Evolutionary conservation across 1,284 basidiomycete species (phyloP), one percentile per base, ranked within the genome.

Genomic region (Trametes sp.): DNA sequence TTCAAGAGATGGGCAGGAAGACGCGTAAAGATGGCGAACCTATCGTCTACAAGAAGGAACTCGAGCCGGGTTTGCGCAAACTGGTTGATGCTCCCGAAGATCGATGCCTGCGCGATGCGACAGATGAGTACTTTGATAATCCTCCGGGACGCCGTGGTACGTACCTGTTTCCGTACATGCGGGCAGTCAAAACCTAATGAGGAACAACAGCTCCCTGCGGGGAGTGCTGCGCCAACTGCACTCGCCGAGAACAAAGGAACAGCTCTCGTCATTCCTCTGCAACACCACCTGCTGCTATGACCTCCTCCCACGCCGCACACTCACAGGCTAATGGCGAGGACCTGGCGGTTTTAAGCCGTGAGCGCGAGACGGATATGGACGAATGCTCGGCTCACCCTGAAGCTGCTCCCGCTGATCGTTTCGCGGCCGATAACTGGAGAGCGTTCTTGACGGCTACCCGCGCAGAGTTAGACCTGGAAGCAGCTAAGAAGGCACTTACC

Each of bases 81-180:
- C 61, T 33, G 36, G n/a, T 59, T 1, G 46, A 46, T 8, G 41
- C 10, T 0, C 29, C 44, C 1, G 19, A 33, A 8, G 38, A 21
- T 4, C 26, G 26, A 11, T 65, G 63, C 29, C 26, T 52, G 11
- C 51, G 59, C 4, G 63, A 50, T 21, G 42, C 54, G 2, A 54
- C 59, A 8, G 63, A 65, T 36, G 46, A 45, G 33, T 65, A 65
- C 28, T 65, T 65, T 23, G 48, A 63, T 31, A 63, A 63, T 26
- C 61, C 61, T 0, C 61, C 61, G 9, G 9, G 46, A 38, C 19
- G 46, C 1, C 11, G 29, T 2, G 21, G 45, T 57, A 29, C 23
- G 55, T 42, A 36, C 41, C 26, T 2, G 5, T 1, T 31, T 7
- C 21, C 2, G 14, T 9, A 23, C 36, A 7, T 35, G n/a, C n/a